phyloP scores from a whole-genome alignment of 306 rosid genomes.

The Notholithocarpus densiflorus region DNA sequence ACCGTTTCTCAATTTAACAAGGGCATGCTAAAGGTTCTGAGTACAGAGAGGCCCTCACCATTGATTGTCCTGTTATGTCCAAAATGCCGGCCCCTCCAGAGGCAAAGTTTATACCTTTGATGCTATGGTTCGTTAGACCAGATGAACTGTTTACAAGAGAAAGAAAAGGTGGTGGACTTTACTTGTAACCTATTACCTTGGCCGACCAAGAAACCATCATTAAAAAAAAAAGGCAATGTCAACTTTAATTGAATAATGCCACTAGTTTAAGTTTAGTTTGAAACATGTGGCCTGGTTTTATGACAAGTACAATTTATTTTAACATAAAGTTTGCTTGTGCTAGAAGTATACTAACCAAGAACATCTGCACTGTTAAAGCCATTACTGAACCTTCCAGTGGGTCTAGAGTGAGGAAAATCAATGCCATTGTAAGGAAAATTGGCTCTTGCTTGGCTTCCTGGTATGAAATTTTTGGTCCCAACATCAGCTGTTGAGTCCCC shows the following conservation, averaged over 20 bases:
- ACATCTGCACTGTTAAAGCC: conserved; percentile 35
- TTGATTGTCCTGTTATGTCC: conserved; percentile 17
- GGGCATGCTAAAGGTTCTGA: not conserved
- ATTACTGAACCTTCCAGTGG: conserved; percentile 34
- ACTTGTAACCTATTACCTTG: not conserved
- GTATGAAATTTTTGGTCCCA: conserved; percentile 33
- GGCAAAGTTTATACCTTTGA: conserved; percentile 30
- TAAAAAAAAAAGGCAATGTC: not conserved
- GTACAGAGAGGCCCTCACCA: not conserved
- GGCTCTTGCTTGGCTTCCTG: conserved; percentile 18
- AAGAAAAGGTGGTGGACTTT: conserved; percentile 27
- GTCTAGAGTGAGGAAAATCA: conserved; percentile 12
- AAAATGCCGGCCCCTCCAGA: conserved; percentile 33
- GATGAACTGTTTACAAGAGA: not conserved
- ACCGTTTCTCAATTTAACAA: too few relatives aligned
- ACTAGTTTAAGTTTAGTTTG: not conserved
- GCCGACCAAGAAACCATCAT: conserved; percentile 11
- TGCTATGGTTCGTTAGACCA: not conserved
- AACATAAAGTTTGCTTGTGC: not conserved
- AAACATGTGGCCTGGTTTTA: too few relatives aligned
- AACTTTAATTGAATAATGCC: not conserved
- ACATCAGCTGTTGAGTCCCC: conserved; percentile 36
- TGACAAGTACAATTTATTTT: not conserved
- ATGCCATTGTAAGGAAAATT: conserved; percentile 31
- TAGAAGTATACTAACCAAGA: conserved; percentile 20